Conservation (phyloP, 192 early-diverging fungal species). For the Radiomyces spectabilis region DNA sequence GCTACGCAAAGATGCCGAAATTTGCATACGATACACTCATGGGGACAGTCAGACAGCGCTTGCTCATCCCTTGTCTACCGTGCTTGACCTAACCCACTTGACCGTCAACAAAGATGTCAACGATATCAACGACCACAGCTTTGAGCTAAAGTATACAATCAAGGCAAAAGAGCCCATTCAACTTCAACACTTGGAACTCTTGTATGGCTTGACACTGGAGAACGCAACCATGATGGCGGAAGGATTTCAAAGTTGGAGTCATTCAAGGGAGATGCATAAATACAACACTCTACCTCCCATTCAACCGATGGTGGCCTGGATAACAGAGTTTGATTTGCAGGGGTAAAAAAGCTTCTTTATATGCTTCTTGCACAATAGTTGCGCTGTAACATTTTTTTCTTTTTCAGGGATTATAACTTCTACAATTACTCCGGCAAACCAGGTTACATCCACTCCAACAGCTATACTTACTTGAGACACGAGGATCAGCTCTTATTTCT, state of each 20-base stretch:
- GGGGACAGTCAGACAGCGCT: neutral
- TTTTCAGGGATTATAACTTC: slow-evolving; percentile 28
- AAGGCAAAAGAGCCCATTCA: neutral
- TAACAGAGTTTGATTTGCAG: slow-evolving; percentile 25
- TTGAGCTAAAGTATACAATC: slow-evolving; percentile 5
- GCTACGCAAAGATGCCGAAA: neutral
- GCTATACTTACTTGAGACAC: slow-evolving; percentile 29
- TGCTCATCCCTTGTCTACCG: too few relatives aligned
- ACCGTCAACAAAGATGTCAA: too few relatives aligned
- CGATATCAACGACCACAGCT: too few relatives aligned
- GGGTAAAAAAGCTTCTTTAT: slow-evolving; percentile 20
- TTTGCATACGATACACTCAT: neutral
- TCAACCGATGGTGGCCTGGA: slow-evolving; percentile 21
- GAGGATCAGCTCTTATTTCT: slow-evolving; percentile 6
- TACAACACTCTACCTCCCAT: slow-evolving; percentile 24
- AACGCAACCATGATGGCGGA: slow-evolving; percentile 34
- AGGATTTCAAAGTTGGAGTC: slow-evolving; percentile 44
- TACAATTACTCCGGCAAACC: slow-evolving; percentile 29
- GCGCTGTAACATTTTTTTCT: neutral
- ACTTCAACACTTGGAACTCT: slow-evolving; percentile 8
- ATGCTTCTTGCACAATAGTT: neutral
- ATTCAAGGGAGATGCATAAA: slow-evolving; percentile 20
- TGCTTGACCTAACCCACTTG: too few relatives aligned
- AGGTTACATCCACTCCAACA: slow-evolving; percentile 35
- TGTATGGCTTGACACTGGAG: slow-evolving; percentile 5